A percentile compares a stretch with the other conserved stretches of the same genome.
These are phyloP conservation scores for Pyricularia pennisetigena DNA, from an alignment of 2,329 filamentous ascomycete genomes.

Conservation along the genomic window DNA sequence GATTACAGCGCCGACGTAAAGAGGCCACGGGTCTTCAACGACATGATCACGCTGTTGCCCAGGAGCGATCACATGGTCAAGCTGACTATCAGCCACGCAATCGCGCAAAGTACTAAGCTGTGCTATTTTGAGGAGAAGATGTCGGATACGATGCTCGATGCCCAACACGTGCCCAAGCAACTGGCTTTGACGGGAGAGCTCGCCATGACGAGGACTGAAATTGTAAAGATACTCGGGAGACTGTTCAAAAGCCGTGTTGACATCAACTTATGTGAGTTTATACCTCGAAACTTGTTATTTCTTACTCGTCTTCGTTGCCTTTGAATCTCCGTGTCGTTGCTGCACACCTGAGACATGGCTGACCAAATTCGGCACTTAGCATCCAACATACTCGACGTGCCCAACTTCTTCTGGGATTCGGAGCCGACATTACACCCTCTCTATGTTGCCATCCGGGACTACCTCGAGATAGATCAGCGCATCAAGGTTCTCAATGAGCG, in stretches of 20 bases:
- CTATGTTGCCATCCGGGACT: conserved; percentile 90
- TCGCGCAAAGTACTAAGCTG: conserved; percentile 93
- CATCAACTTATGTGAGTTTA: conserved; percentile 82
- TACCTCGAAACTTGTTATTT: neutral
- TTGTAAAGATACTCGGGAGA: conserved; percentile 82
- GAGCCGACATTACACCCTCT: conserved; percentile 92
- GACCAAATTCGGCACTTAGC: conserved; percentile 37
- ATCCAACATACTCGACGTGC: conserved; percentile 90
- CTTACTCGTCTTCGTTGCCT: no score
- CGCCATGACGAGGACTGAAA: conserved; percentile 84
- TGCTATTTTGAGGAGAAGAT: conserved; percentile 95
- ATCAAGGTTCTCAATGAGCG: conserved; percentile 96
- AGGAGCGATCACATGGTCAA: conserved; percentile 97
- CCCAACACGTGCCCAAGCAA: conserved; percentile 82
- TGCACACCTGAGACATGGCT: neutral
- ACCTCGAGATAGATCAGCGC: conserved; percentile 91
- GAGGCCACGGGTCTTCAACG: conserved; percentile 88
- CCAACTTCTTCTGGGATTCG: conserved; percentile 97
- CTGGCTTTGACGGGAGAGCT: conserved; percentile 83
- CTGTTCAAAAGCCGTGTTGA: conserved; percentile 93
- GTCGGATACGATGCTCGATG: conserved; percentile 86
- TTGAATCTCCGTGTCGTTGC: no score
- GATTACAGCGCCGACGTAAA: conserved; percentile 85
- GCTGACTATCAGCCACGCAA: conserved; percentile 92
- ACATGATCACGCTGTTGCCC: conserved; percentile 95